A percentile compares a stretch with the other conserved stretches of the same genome.
These are phyloP conservation scores for Spiromastix sp. DNA, from an alignment of 2,329 filamentous ascomycete species.

Conservation along the genomic window DNA sequence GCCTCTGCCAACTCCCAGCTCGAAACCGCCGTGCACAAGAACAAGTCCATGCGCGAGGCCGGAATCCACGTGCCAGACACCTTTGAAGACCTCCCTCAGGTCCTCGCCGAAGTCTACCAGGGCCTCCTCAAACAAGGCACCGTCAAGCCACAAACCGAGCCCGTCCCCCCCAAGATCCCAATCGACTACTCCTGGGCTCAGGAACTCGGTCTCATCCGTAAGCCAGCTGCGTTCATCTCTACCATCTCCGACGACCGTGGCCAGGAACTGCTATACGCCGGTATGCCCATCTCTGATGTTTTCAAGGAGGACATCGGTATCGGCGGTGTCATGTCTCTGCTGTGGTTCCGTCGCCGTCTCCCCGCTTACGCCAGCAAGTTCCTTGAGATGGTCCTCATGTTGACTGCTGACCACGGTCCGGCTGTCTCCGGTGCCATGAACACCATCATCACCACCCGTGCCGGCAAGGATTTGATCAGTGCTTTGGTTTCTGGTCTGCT, in stretches of 20 bases:
- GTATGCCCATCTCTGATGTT: constrained; percentile 99
- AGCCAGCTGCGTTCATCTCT: constrained; percentile 98
- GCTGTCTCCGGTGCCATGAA: constrained; percentile 99
- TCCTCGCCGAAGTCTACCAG: constrained; percentile 75
- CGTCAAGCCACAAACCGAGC: constrained; percentile 79
- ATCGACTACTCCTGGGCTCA: constrained; percentile 99
- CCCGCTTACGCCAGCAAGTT: constrained; percentile 96
- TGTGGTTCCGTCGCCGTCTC: constrained; percentile 98
- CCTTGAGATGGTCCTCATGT: constrained; percentile 99
- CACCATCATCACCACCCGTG: constrained; percentile 99
- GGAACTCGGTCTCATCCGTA: constrained; percentile 97
- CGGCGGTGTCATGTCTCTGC: constrained; percentile 97
- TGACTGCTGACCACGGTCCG: constrained; percentile 97
- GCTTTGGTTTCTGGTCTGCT: constrained; percentile 92
- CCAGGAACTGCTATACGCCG: constrained; percentile 95
- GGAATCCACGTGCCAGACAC: constrained; percentile 91
- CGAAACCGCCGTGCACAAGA: constrained; percentile 93
- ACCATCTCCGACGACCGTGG: constrained; percentile 99
- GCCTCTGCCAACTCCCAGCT: constrained; percentile 99
- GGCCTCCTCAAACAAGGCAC: constrained; percentile 74
- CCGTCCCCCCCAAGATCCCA: constrained; percentile 93
- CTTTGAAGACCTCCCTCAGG: constrained; percentile 82
- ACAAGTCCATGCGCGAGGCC: constrained; percentile 90
- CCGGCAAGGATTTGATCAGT: constrained; percentile 95
- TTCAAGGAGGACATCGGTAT: constrained; percentile 99